Evolutionary conservation across 768 basidiomycete species (phyloP).

Genomic region (Mycena vulgaris): DNA sequence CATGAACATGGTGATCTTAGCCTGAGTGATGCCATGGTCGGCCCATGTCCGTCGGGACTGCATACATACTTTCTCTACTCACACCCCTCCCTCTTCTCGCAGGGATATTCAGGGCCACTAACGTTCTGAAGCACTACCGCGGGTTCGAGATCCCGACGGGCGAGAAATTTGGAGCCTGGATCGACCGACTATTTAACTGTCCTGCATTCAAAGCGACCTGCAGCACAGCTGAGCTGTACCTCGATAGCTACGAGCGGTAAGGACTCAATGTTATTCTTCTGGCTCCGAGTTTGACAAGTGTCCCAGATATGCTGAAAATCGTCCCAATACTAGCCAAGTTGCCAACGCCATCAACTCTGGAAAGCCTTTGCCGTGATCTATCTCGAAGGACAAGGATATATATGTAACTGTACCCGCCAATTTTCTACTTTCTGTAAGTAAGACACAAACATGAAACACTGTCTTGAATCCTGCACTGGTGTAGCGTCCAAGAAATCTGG

Average conservation of each 20-base stretch:
- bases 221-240: slow-evolving; percentile 75
- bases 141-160: slow-evolving; percentile 76
- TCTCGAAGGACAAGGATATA: too few relatives aligned
- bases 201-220: slow-evolving; percentile 78
- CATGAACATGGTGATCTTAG: slow-evolving; percentile 69
- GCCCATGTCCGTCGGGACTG: slow-evolving; percentile 66
- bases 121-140: slow-evolving; percentile 77
- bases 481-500: too few relatives aligned
- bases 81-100: too few relatives aligned
- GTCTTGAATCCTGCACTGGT: too few relatives aligned
- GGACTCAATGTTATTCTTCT: too few relatives aligned
- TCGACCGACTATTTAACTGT: slow-evolving; percentile 69
- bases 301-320: slow-evolving; percentile 82
- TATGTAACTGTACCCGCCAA: slow-evolving; percentile 32
- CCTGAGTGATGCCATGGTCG: too few relatives aligned
- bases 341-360: slow-evolving; percentile 84
- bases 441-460: too few relatives aligned
- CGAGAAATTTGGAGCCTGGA: too few relatives aligned
- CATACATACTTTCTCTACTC: slow-evolving; percentile 7
- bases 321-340: slow-evolving; percentile 83
- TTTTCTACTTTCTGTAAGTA: too few relatives aligned
- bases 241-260: slow-evolving; percentile 86
- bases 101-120: slow-evolving; percentile 81
- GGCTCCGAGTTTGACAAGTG: too few relatives aligned
- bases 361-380: slow-evolving; percentile 72